These are phyloP conservation scores for Solanum tarapatanum DNA, from an alignment of 257 asterid genomes.

Conservation along the genomic window DNA sequence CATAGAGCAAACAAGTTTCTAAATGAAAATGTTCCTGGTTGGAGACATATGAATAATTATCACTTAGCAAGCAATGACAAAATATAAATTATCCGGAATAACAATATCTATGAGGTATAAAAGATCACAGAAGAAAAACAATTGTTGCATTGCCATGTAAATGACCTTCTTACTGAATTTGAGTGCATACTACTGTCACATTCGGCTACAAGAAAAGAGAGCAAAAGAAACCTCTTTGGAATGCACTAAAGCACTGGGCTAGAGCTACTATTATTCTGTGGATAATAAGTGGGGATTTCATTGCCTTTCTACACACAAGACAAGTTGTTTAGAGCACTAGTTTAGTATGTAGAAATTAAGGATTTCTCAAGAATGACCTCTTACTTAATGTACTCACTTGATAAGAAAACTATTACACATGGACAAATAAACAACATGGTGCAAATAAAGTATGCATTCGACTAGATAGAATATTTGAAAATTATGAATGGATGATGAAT, in stretches of 20 bases:
- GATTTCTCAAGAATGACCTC: neutral
- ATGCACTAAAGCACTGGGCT: neutral
- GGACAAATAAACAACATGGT: neutral
- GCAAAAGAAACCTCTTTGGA: neutral
- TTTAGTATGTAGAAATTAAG: too few species aligned
- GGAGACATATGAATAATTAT: neutral
- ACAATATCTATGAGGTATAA: neutral
- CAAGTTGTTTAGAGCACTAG: too few species aligned
- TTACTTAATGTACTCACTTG: neutral
- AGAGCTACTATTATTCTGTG: neutral
- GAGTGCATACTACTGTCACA: neutral
- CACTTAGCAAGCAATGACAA: too few species aligned
- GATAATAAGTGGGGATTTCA: too few species aligned
- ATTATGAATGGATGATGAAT: neutral
- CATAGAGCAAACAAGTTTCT: neutral
- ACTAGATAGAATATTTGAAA: neutral
- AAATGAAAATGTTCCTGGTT: neutral
- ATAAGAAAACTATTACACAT: too few species aligned
- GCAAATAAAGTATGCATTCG: neutral
- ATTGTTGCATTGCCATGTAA: neutral
- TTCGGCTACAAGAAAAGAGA: neutral
- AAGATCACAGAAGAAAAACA: neutral
- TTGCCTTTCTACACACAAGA: neutral
- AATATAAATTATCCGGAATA: too few species aligned
- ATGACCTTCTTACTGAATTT: neutral